Evolutionary conservation across 2,329 filamentous ascomycete species (phyloP).

Genomic region (Hypoxylon sp.): DNA sequence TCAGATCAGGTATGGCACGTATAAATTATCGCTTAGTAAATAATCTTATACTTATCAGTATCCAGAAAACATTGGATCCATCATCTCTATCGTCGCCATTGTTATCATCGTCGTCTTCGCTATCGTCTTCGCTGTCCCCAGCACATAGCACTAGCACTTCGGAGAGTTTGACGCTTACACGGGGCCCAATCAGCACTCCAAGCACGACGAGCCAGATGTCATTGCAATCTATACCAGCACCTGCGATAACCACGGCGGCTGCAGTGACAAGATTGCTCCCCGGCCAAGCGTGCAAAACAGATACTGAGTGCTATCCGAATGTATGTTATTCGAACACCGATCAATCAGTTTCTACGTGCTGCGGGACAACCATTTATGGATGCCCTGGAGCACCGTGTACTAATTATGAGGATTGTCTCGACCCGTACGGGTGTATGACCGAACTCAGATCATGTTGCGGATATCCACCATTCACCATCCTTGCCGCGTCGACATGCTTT

Average conservation of each 20-base stretch:
- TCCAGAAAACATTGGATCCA: not conserved
- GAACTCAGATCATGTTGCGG: not conserved
- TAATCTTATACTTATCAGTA: not conserved
- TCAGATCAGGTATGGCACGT: not conserved
- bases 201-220: not conserved
- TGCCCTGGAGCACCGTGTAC: not conserved
- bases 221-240: not conserved
- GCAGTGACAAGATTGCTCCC: not conserved
- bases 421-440: not conserved
- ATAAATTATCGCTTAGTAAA: not conserved
- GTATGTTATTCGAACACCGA: not conserved
- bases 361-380: not conserved
- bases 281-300: not conserved
- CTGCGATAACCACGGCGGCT: not conserved
- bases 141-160: not conserved
- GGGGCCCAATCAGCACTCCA: not conserved
- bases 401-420: not conserved
- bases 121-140: not conserved
- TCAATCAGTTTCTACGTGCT: not conserved
- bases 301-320: not conserved
- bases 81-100: not conserved
- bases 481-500: not conserved
- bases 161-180: not conserved
- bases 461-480: conserved; percentile 1
- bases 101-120: not conserved